Evolutionary conservation across 176 grass and related monocot genomes (phyloP).

Genomic region (Lolium multiflorum): DNA sequence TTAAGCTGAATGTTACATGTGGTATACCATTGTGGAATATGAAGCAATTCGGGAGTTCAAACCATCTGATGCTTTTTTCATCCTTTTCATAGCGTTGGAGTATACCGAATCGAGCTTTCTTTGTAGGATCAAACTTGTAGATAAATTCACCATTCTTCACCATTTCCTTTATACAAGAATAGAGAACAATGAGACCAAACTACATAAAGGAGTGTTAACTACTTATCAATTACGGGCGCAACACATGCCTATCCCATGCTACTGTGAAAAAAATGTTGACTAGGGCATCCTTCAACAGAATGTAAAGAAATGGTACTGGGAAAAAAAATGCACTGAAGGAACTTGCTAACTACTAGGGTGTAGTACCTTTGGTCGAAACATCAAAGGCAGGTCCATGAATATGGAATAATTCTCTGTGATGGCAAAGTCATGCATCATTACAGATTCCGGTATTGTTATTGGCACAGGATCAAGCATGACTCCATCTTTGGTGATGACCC

Average conservation of each 20-base stretch:
- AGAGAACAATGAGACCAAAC: not conserved
- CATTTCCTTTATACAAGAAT: constrained; percentile 78
- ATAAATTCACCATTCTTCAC: constrained; percentile 88
- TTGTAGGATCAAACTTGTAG: constrained; percentile 85
- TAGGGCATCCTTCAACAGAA: not conserved
- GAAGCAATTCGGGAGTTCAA: constrained; percentile 97
- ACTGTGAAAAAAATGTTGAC: not conserved
- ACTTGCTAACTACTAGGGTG: not conserved
- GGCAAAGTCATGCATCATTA: constrained; percentile 99
- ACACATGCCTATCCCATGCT: not conserved
- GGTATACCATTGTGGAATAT: constrained; percentile 93
- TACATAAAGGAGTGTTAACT: not conserved
- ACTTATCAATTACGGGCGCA: not conserved
- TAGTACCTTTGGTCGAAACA: constrained; percentile 82
- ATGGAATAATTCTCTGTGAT: constrained; percentile 96
- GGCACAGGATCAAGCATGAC: constrained; percentile 95
- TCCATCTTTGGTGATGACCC: constrained; percentile 90
- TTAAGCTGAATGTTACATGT: not conserved
- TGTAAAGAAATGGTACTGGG: not conserved
- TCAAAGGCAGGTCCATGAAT: constrained; percentile 97
- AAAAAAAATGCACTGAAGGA: not conserved
- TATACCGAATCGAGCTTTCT: constrained; percentile 93
- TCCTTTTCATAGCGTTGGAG: constrained; percentile 85
- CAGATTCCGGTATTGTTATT: constrained; percentile 92
- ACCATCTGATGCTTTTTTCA: constrained; percentile 89